Base-by-base conservation (phyloP, 1,139 yeast species). In the Candida albicans region DNA sequence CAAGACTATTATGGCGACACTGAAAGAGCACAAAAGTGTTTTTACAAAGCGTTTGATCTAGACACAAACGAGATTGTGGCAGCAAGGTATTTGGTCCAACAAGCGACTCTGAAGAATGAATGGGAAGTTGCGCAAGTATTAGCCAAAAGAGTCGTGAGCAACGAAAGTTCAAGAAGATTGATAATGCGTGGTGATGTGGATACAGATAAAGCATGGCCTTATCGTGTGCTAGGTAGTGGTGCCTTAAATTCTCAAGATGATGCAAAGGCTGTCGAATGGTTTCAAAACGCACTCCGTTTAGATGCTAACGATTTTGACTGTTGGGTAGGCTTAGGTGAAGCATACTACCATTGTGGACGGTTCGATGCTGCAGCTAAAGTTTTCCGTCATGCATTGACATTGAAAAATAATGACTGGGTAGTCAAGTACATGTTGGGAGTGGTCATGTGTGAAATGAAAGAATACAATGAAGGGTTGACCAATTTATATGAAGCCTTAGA, bases 291-390 rank as follows among this genome's bases (percentile, higher is more conserved):
- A 0, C 69, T 95, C 44, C 75, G 98, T 49, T 68, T 87, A 52
- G 70, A 82, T 32, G 70, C 86, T 0, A 57, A 61, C 45, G 97
- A 93, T 63, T 62, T 77, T 8, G 84, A 87, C 52, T 84, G 96
- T 10, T 91, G 98, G 98, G 73, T 87, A 24, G 97, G 97, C 0
- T 70, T 93, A 32, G 99, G 99, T 15, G 99, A 95, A 61, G 95
- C 97, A 0, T 93, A 93, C 60, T 73, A 77, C 45, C 79, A 82
- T 37, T 81, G 95, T 62, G 99, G 99, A 5, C 75, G 96, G 50
- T 70, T 84, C 39, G 93, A 87, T 47, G 96, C 98, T 2, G 89
- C 96, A 0, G 75, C 79, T 8, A 90, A 87, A 58, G 97, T 95
- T 1, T 87, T 90, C 55, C 73, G 70, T 33, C 82, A 82, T 48